These are phyloP conservation scores for Zoysia japonica DNA, from an alignment of 176 grass and related monocot genomes.

Conservation along the genomic window DNA sequence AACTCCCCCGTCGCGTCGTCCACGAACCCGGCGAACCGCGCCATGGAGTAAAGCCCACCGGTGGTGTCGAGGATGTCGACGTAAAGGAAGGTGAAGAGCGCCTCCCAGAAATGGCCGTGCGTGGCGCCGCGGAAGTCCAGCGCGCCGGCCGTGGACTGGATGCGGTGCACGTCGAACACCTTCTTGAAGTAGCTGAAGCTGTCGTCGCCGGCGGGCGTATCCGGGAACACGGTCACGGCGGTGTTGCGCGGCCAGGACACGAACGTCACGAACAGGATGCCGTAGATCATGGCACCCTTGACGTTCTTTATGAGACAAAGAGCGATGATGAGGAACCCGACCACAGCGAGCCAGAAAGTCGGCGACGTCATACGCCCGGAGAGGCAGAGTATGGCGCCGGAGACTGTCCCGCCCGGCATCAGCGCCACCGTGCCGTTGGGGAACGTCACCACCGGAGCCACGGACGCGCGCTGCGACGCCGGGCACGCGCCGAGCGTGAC, in stretches of 20 bases:
- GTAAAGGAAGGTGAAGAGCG: conserved; percentile 82
- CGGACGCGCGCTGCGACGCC: conserved; percentile 50
- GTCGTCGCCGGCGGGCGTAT: conserved; percentile 61
- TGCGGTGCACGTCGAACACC: conserved; percentile 69
- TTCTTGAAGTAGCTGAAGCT: conserved; percentile 66
- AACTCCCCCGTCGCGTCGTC: conserved; percentile 70
- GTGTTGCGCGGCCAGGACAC: conserved; percentile 76
- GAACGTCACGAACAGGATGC: conserved; percentile 77
- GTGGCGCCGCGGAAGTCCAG: conserved; percentile 59
- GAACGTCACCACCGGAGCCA: conserved; percentile 61
- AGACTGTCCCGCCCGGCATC: conserved; percentile 58
- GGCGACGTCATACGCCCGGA: conserved; percentile 66
- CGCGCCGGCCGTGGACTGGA: conserved; percentile 63
- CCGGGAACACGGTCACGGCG: conserved; percentile 61
- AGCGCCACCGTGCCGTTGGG: conserved; percentile 67
- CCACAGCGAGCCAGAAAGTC: conserved; percentile 77
- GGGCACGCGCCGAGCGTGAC: conserved; percentile 78
- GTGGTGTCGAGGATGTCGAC: conserved; percentile 89
- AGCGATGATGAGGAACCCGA: conserved; percentile 72
- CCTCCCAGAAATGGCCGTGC: conserved; percentile 69
- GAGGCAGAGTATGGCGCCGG: conserved; percentile 61
- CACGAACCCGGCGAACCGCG: conserved; percentile 76
- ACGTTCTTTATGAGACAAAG: conserved; percentile 74
- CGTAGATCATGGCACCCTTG: conserved; percentile 80
- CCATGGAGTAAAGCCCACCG: conserved; percentile 75